Percentiles rank a stretch among this genome's conserved stretches.
Conservation (phyloP, 306 rosid species). For the Phaseolus lunatus region DNA sequence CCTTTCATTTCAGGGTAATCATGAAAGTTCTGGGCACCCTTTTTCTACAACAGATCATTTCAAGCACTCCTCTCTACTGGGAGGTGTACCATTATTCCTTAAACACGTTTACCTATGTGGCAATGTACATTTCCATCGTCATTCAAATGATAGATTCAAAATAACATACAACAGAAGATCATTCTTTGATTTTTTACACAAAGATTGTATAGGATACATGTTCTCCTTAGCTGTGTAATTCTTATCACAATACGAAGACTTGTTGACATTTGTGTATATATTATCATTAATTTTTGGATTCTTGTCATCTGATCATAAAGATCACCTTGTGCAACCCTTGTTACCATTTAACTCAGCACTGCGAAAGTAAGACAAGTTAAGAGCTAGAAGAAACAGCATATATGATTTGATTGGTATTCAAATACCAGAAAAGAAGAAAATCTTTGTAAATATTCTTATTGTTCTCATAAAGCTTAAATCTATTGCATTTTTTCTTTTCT, state of each 20-base stretch:
- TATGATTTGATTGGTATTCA: conserved; percentile 5
- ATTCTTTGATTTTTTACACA: conserved; percentile 72
- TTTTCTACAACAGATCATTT: conserved; percentile 16
- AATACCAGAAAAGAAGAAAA: conserved; percentile 19
- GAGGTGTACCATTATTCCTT: conserved; percentile 38
- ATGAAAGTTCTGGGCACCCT: conserved; percentile 26
- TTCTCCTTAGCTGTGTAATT: conserved; percentile 48
- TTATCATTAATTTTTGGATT: conserved; percentile 22
- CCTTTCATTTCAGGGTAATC: conserved; percentile 12
- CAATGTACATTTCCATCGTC: conserved; percentile 35
- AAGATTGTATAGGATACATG: conserved; percentile 53
- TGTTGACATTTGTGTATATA: conserved; percentile 49
- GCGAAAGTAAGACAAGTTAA: conserved; percentile 1
- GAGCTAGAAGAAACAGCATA: neutral
- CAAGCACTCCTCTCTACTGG: conserved; percentile 25
- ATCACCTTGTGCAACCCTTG: neutral
- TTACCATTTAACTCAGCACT: conserved; percentile 10
- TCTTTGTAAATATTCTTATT: neutral
- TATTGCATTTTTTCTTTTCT: neutral
- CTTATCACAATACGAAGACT: conserved; percentile 41
- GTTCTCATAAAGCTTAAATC: conserved; percentile 3
- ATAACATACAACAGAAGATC: conserved; percentile 31
- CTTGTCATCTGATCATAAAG: conserved; percentile 16
- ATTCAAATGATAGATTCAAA: conserved; percentile 31
- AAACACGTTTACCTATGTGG: neutral